Conservation (phyloP, 2,329 filamentous ascomycete species). For the Pestalotiopsis sp. region DNA sequence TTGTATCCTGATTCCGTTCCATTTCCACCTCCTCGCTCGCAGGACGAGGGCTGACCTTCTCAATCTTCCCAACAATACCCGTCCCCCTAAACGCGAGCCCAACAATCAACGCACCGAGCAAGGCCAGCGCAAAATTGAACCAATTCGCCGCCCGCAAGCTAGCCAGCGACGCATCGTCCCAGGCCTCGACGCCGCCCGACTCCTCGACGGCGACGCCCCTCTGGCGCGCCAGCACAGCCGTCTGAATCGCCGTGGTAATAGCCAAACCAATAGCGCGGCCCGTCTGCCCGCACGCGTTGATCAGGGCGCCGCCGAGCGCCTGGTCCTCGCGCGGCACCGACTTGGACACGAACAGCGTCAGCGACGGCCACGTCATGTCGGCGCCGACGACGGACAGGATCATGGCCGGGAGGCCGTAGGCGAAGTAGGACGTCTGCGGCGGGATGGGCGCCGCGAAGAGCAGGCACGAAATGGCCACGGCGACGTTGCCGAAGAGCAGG, state of each 20-base stretch:
- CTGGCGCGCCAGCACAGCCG: constrained; percentile 58
- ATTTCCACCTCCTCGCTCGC: constrained; percentile 21
- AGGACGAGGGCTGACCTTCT: constrained; percentile 16
- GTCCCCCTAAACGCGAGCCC: constrained; percentile 52
- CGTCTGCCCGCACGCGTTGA: constrained; percentile 68
- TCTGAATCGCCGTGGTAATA: constrained; percentile 67
- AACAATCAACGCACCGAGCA: constrained; percentile 47
- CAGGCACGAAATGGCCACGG: constrained; percentile 57
- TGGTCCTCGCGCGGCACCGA: constrained; percentile 66
- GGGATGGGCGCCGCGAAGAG: constrained; percentile 69
- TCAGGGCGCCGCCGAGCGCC: constrained; percentile 67
- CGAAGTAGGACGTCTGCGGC: constrained; percentile 65
- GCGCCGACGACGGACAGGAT: constrained; percentile 66
- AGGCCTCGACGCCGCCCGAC: constrained; percentile 42
- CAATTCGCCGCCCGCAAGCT: constrained; percentile 55
- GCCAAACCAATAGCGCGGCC: constrained; percentile 69
- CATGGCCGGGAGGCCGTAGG: constrained; percentile 69
- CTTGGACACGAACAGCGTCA: constrained; percentile 68
- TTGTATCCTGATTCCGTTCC: background rate
- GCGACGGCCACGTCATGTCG: constrained; percentile 67
- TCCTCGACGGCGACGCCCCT: constrained; percentile 46
- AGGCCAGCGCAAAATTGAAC: constrained; percentile 53
- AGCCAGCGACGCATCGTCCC: constrained; percentile 49
- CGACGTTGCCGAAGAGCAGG: constrained; percentile 59
- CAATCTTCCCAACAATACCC: constrained; percentile 53